Percentiles rank a stretch among this genome's conserved stretches.
Evolutionary conservation across 768 basidiomycete species (phyloP).

Genomic region (Lactifluus pinguis): DNA sequence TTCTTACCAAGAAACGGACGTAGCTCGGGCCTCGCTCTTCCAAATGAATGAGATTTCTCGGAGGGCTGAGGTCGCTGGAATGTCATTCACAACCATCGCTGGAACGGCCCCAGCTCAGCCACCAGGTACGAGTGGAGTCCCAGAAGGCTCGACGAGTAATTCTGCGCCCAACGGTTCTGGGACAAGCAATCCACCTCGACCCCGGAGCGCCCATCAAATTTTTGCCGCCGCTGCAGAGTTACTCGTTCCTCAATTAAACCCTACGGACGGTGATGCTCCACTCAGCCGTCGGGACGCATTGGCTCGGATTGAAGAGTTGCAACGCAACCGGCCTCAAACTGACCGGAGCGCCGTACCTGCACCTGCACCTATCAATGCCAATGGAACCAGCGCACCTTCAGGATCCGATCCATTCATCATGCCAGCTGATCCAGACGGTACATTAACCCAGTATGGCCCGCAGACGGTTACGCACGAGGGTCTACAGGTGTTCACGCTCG

Average conservation of each 20-base stretch:
- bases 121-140: constrained; percentile 9
- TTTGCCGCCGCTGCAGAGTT: constrained; percentile 27
- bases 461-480: constrained; percentile 43
- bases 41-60: constrained; percentile 76
- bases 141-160: constrained; percentile 11
- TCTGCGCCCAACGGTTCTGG: not conserved
- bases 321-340: constrained; percentile 22
- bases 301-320: constrained; percentile 45
- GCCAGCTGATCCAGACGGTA: not conserved
- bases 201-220: constrained; percentile 24
- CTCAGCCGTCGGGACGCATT: constrained; percentile 38
- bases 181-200: constrained; percentile 17
- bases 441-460: constrained; percentile 14
- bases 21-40: constrained; percentile 59
- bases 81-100: constrained; percentile 26
- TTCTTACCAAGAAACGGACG: constrained; percentile 42
- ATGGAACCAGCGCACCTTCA: constrained; percentile 10
- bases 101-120: constrained; percentile 11
- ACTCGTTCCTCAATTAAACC: constrained; percentile 20
- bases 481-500: constrained; percentile 72
- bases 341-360: constrained; percentile 9
- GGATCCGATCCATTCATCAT: constrained; percentile 15
- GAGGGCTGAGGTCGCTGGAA: constrained; percentile 41
- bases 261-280: constrained; percentile 22
- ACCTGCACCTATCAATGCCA: not conserved